Evolutionary conservation across 495 filamentous ascomycete species (phyloP).

Genomic region (Aspergillus bridgeri): DNA sequence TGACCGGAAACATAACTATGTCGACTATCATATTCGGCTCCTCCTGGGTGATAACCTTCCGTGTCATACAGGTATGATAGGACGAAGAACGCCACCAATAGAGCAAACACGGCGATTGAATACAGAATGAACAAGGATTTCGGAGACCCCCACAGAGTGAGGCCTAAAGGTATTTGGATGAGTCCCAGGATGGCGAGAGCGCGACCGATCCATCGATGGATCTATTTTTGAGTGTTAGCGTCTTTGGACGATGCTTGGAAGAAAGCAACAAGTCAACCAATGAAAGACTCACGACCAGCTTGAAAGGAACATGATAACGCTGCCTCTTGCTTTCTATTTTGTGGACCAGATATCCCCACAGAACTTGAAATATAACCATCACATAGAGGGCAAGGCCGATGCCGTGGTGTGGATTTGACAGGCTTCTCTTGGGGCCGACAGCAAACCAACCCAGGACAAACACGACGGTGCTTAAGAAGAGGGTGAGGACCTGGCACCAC

Average conservation of each 20-base stretch:
- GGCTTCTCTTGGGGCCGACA: constrained; percentile 67
- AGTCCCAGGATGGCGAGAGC: constrained; percentile 73
- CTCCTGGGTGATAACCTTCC: constrained; percentile 39
- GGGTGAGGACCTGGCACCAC: constrained; percentile 79
- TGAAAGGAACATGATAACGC: constrained; percentile 56
- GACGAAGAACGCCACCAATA: constrained; percentile 69
- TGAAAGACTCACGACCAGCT: constrained; percentile 59
- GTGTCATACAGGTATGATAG: constrained; percentile 62
- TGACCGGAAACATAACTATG: constrained; percentile 51
- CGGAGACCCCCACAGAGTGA: constrained; percentile 91
- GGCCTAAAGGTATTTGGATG: constrained; percentile 81
- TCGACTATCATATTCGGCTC: constrained; percentile 48
- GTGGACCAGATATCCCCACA: constrained; percentile 73
- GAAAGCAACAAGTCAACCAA: background rate
- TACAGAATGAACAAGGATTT: constrained; percentile 80
- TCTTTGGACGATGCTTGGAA: background rate
- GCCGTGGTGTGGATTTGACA: constrained; percentile 93
- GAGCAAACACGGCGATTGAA: constrained; percentile 63
- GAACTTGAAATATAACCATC: constrained; percentile 71
- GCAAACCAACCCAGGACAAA: constrained; percentile 78
- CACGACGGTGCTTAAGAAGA: constrained; percentile 65
- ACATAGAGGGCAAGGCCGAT: constrained; percentile 91
- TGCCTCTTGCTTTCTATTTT: constrained; percentile 58
- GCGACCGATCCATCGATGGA: constrained; percentile 86
- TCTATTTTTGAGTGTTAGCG: constrained; percentile 30